These are phyloP conservation scores for Rhododendron ferrugineum DNA, from an alignment of 148 eudicot genomes.

Conservation along the genomic window DNA sequence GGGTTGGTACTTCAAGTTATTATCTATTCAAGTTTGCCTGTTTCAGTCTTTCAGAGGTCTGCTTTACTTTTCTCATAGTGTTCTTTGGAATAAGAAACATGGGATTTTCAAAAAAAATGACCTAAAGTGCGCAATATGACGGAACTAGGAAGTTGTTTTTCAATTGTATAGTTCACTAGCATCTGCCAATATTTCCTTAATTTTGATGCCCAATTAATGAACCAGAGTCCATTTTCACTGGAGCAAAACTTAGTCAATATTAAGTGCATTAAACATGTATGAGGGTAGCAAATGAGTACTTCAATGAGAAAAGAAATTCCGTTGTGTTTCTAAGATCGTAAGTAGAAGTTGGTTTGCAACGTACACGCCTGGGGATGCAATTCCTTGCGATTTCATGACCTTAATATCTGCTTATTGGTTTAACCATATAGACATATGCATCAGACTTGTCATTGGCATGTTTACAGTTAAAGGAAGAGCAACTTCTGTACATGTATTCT, in stretches of 20 bases:
- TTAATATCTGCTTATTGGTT: background rate
- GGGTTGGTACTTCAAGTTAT: background rate
- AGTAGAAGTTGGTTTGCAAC: background rate
- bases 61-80: background rate
- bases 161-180: background rate
- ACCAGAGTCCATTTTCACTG: background rate
- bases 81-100: background rate
- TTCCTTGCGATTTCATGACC: background rate
- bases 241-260: background rate
- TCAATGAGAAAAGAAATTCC: background rate
- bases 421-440: too few species aligned
- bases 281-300: background rate
- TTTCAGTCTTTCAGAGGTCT: background rate
- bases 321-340: background rate
- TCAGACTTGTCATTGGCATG: background rate
- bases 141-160: background rate
- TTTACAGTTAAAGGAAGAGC: background rate
- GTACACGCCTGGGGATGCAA: background rate
- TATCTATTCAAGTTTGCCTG: background rate
- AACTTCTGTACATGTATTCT: background rate
- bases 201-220: background rate
- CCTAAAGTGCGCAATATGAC: background rate
- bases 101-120: background rate
- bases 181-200: background rate
- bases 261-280: background rate